Conservation (phyloP, 164 flowering plant genomes). For the Protea cynaroides region DNA sequence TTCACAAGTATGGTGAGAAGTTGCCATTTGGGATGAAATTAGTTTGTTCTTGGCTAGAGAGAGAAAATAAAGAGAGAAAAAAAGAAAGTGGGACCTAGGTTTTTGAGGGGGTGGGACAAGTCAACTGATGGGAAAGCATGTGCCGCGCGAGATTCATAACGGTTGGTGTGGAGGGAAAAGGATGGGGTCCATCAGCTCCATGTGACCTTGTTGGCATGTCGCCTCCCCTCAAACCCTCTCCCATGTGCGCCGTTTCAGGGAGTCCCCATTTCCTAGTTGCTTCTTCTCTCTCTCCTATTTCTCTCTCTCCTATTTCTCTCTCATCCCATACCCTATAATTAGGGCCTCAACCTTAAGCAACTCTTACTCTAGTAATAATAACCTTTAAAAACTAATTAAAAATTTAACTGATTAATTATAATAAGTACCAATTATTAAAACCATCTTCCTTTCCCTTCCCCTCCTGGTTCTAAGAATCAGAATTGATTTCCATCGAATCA, state of each 20-base stretch:
- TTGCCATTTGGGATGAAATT: too few relatives aligned
- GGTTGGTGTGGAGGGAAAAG: background rate
- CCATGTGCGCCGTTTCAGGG: conserved; percentile 53
- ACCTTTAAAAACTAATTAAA: too few relatives aligned
- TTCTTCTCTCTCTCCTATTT: background rate
- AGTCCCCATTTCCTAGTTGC: background rate
- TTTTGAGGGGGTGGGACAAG: conserved; percentile 14
- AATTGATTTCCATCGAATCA: too few relatives aligned
- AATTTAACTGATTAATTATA: too few relatives aligned
- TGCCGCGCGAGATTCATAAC: conserved; percentile 40
- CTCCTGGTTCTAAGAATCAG: too few relatives aligned
- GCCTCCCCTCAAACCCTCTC: conserved; percentile 40
- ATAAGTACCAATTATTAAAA: too few relatives aligned
- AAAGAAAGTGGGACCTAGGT: conserved; percentile 6
- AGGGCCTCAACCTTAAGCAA: background rate
- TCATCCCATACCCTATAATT: background rate
- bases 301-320: background rate
- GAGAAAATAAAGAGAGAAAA: background rate
- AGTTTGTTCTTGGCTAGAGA: background rate
- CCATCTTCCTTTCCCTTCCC: too few relatives aligned
- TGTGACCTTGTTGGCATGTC: conserved; percentile 58
- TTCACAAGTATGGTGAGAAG: too few relatives aligned
- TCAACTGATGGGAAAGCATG: conserved; percentile 32
- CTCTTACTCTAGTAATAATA: background rate
- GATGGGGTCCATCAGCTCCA: conserved; percentile 30